Conservation (phyloP, 306 rosid species). For the Malus asiatica region DNA sequence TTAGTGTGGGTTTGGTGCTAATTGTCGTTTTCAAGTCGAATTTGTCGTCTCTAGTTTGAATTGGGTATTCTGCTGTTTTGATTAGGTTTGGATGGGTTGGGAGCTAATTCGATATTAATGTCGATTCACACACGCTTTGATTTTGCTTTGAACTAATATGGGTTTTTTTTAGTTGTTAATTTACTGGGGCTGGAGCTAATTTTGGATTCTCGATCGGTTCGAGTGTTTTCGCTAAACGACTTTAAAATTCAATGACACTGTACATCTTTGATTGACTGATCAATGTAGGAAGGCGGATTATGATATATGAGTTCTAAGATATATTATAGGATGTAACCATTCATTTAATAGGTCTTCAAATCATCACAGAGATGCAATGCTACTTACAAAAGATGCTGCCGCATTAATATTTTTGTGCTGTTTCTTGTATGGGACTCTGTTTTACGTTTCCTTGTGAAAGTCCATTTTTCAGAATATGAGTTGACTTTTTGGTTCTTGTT, state of each 20-base stretch:
- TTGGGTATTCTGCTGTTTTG: too few species aligned
- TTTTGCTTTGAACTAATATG: background rate
- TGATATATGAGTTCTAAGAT: background rate
- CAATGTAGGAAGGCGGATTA: background rate
- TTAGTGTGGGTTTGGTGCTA: too few species aligned
- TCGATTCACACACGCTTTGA: too few species aligned
- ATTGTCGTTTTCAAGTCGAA: too few species aligned
- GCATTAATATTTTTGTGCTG: background rate
- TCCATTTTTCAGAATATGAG: too few species aligned
- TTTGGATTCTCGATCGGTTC: background rate
- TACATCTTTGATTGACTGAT: background rate
- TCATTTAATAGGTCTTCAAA: background rate
- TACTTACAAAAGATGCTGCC: background rate
- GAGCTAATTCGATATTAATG: too few species aligned
- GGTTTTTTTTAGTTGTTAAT: background rate
- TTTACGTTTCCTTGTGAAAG: background rate
- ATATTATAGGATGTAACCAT: background rate
- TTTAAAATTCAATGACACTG: background rate
- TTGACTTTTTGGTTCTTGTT: too few species aligned
- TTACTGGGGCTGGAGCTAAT: background rate
- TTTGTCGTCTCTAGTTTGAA: too few species aligned
- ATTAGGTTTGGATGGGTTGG: too few species aligned
- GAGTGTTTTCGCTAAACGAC: background rate
- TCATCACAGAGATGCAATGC: background rate
- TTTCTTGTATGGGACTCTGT: background rate